Conservation (phyloP, 2,329 filamentous ascomycete species). For the Elsinoe perseae region DNA sequence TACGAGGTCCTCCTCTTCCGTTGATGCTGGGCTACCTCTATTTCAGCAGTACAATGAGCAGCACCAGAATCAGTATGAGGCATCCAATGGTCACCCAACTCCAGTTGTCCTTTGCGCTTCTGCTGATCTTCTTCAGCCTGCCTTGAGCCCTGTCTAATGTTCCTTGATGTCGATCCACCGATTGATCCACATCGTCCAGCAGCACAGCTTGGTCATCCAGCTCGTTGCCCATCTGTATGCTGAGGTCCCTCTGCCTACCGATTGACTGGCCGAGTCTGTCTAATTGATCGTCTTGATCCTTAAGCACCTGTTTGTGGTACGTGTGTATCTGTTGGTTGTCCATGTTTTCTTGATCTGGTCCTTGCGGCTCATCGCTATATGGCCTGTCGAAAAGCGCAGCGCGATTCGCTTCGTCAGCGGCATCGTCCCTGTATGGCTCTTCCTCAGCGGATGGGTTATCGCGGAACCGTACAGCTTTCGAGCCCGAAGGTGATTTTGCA, state of each 20-base stretch:
- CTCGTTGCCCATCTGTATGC: conserved; percentile 94
- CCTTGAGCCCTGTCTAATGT: conserved; percentile 68
- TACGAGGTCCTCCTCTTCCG: neutral
- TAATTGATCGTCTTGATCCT: conserved; percentile 90
- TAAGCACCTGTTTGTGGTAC: conserved; percentile 71
- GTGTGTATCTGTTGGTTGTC: conserved; percentile 79
- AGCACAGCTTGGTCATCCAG: conserved; percentile 82
- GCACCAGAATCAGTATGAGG: conserved; percentile 71
- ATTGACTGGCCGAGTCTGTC: conserved; percentile 81
- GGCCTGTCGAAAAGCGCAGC: conserved; percentile 47
- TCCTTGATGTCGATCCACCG: conserved; percentile 71
- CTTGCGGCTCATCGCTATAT: conserved; percentile 62
- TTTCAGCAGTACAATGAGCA: conserved; percentile 77
- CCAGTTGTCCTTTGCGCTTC: conserved; percentile 74
- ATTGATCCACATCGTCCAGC: conserved; percentile 79
- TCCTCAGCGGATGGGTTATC: conserved; percentile 44
- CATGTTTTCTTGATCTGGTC: conserved; percentile 50
- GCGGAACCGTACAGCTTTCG: conserved; percentile 81
- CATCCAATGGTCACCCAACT: conserved; percentile 74
- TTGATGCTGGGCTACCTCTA: conserved; percentile 28
- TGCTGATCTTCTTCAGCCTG: conserved; percentile 62
- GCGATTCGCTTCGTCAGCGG: conserved; percentile 44
- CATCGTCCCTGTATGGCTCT: conserved; percentile 39
- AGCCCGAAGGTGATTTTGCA: conserved; percentile 38
- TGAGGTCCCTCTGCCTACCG: conserved; percentile 79